Evolutionary conservation across 257 asterid species (phyloP).

Genomic region (Oldenlandia corymbosa): DNA sequence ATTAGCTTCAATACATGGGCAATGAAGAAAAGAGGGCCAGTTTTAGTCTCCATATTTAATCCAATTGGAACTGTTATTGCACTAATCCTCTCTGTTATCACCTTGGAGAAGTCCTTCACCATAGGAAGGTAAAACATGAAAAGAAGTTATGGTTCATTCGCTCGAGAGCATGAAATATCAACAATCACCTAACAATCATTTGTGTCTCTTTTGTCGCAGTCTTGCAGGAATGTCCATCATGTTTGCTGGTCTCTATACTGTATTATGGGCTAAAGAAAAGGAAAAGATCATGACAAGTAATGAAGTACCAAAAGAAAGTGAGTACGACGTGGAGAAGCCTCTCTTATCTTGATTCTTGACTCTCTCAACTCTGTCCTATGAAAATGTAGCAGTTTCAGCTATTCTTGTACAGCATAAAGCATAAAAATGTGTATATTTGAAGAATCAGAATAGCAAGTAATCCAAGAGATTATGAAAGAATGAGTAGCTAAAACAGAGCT

Average conservation of each 20-base stretch:
- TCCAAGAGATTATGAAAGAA: neutral
- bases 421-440: neutral
- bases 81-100: slow-evolving; percentile 44
- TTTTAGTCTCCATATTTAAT: slow-evolving; percentile 74
- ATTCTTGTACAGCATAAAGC: neutral
- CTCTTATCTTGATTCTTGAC: slow-evolving; percentile 43
- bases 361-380: neutral
- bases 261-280: slow-evolving; percentile 82
- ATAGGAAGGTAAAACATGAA: slow-evolving; percentile 50
- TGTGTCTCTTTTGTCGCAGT: slow-evolving; percentile 25
- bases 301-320: slow-evolving; percentile 23
- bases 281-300: slow-evolving; percentile 31
- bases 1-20: slow-evolving; percentile 85
- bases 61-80: slow-evolving; percentile 80
- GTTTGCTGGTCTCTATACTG: slow-evolving; percentile 78
- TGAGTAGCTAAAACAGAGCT: neutral
- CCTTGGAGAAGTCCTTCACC: slow-evolving; percentile 47
- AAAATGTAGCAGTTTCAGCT: slow-evolving; percentile 1
- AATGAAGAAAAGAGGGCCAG: slow-evolving; percentile 90
- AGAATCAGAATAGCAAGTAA: too few relatives aligned
- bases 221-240: slow-evolving; percentile 75
- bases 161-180: too few relatives aligned
- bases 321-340: slow-evolving; percentile 68
- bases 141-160: too few relatives aligned
- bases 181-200: too few relatives aligned